These are phyloP conservation scores for Phytopythium montanum DNA, from an alignment of 352 stramenopile species.

Conservation along the genomic window DNA sequence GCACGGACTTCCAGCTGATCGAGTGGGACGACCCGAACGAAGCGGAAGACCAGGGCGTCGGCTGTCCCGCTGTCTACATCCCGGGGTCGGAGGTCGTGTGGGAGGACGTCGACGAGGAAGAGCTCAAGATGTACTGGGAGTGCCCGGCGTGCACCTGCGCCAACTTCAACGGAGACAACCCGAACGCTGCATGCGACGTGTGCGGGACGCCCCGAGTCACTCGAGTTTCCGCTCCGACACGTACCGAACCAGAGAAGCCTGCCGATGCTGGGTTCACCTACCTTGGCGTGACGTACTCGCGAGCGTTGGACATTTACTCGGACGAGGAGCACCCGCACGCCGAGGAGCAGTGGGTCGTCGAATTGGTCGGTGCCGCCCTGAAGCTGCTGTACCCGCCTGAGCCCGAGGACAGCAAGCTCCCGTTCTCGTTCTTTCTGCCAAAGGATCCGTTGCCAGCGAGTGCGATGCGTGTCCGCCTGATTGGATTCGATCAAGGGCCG, in stretches of 20 bases:
- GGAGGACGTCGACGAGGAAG: slow-evolving; percentile 16
- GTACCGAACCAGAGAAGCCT: slow-evolving; percentile 13
- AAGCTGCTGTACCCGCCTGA: slow-evolving; percentile 68
- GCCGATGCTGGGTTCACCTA: slow-evolving; percentile 53
- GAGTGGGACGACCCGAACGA: slow-evolving; percentile 85
- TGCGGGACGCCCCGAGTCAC: slow-evolving; percentile 52
- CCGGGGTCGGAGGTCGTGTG: slow-evolving; percentile 9
- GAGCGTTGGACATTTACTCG: slow-evolving; percentile 75
- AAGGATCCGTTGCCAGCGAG: slow-evolving; percentile 38
- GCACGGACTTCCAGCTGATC: slow-evolving; percentile 82
- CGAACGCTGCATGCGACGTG: slow-evolving; percentile 71
- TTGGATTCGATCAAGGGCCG: slow-evolving; percentile 63
- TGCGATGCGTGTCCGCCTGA: slow-evolving; percentile 44
- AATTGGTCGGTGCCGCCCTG: slow-evolving; percentile 58
- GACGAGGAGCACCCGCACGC: slow-evolving; percentile 65
- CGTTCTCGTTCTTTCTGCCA: slow-evolving; percentile 71
- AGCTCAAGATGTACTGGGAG: slow-evolving; percentile 89
- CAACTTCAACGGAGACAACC: slow-evolving; percentile 86
- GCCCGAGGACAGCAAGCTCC: slow-evolving; percentile 78
- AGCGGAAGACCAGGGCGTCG: slow-evolving; percentile 79
- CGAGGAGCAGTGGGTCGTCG: slow-evolving; percentile 71
- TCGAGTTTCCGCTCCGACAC: slow-evolving; percentile 9
- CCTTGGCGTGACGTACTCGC: slow-evolving; percentile 54
- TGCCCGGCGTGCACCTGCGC: slow-evolving; percentile 79
- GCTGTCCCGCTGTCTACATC: slow-evolving; percentile 50